Evolutionary conservation across 805 yeast species (phyloP), one percentile per base, ranked within the genome.

Genomic region (Metschnikowia similis): DNA sequence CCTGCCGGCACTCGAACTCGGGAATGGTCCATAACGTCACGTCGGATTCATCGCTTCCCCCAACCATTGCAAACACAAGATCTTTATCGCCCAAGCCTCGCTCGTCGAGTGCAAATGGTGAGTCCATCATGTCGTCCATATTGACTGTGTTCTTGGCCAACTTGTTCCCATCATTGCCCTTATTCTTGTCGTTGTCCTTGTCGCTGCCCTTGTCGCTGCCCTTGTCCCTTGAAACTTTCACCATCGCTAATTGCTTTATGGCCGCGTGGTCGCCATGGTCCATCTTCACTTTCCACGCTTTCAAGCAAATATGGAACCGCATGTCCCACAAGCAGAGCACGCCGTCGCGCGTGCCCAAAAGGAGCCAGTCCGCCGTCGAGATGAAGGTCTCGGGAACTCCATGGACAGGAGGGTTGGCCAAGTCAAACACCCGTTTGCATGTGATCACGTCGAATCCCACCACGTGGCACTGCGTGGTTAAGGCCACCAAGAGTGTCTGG

Each of bases 281-380:
- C 11, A 72, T 69, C 37, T 74, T 77, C 41, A 89, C 75, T 8
- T 77, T 76, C 82, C 89, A 86, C 1, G 84, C 71, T 52, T 79
- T 83, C 34, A 89, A 69, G 38, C 78, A 69, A 0, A 85, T 51
- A 34, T 74, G 74, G 63, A 89, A 88, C 48, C 95, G 71, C 34
- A 87, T 56, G 64, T 90, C 97, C 96, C 96, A 90, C 13, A 92
- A 66, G 54, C 82, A 83, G 30, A 94, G 62, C 0, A 84, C 69
- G 1, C 97, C 97, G 36, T 77, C 78, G 0, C 79, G 69, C 0
- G 97, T 88, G 0, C 97, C 97, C 2, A 85, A 62, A 8, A 88
- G 63, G 1, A 88, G 62, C 89, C 96, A 89, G 5, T 77, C 69
- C 27, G 71, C 66, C 13, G 73, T 67, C 0, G 68, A 64, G 48